A percentile compares a stretch with the other conserved stretches of the same genome.
phyloP scores from a whole-genome alignment of 768 basidiomycete species.

The Mycena metata region DNA sequence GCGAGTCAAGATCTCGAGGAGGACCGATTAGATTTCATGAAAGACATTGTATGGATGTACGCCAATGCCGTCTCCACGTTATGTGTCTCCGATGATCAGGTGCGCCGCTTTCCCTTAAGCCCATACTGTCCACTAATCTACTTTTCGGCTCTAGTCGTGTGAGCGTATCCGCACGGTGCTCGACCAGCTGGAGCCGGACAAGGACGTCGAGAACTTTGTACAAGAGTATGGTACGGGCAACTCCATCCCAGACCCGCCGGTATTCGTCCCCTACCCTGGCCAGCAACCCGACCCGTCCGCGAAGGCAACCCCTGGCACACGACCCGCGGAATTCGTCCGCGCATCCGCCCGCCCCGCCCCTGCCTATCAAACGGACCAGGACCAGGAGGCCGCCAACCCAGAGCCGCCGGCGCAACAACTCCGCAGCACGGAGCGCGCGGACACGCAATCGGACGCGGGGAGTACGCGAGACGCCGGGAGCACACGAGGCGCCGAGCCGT shows the following conservation, averaged over 20 bases:
- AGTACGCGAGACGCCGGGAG: conserved; percentile 19
- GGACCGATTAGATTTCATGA: conserved; percentile 93
- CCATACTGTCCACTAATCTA: conserved; percentile 13
- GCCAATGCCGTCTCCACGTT: conserved; percentile 95
- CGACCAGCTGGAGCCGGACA: conserved; percentile 90
- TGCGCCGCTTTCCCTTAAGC: conserved; percentile 51
- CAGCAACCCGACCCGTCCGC: conserved; percentile 35
- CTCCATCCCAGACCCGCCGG: conserved; percentile 88
- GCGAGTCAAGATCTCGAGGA: conserved; percentile 96
- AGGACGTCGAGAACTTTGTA: conserved; percentile 93
- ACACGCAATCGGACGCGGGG: conserved; percentile 24
- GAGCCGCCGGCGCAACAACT: background rate
- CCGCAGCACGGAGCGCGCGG: conserved; percentile 10
- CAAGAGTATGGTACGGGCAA: conserved; percentile 90
- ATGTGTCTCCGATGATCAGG: conserved; percentile 96
- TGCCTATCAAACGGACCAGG: conserved; percentile 19
- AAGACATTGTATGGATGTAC: conserved; percentile 95
- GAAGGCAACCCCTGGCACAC: conserved; percentile 47
- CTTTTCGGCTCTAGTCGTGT: conserved; percentile 74
- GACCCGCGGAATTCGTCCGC: conserved; percentile 65
- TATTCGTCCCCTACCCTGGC: conserved; percentile 66
- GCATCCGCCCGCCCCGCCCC: conserved; percentile 36
- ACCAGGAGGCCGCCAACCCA: background rate
- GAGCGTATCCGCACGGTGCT: conserved; percentile 89
- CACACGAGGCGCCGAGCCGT: conserved; percentile 5